Percentiles rank a stretch among this genome's conserved stretches.
phyloP scores from a whole-genome alignment of 176 grass and related monocot genomes.

The Ampelocalamus luodianensis region DNA sequence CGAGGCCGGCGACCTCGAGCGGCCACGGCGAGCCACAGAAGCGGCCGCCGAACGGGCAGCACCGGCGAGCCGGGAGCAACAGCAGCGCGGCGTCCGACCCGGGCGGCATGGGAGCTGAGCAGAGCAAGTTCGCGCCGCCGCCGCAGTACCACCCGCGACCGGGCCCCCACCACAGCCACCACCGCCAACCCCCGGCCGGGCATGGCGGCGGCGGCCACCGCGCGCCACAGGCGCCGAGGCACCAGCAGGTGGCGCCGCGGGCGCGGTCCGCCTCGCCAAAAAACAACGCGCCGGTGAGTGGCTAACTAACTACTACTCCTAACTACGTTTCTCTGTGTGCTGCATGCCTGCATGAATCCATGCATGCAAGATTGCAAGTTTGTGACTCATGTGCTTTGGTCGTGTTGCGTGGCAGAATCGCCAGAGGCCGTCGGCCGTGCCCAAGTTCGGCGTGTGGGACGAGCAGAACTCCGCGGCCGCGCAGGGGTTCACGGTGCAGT shows the following conservation, averaged over 20 bases:
- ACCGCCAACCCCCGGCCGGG: background rate
- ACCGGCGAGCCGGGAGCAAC: constrained; percentile 36
- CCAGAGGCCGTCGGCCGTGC: constrained; percentile 56
- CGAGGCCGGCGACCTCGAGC: constrained; percentile 29
- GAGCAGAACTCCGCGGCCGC: constrained; percentile 52
- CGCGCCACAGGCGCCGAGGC: background rate
- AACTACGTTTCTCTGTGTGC: background rate
- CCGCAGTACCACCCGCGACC: constrained; percentile 40
- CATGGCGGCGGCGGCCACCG: background rate
- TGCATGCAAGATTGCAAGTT: background rate
- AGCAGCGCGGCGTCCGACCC: constrained; percentile 38
- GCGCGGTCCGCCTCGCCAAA: constrained; percentile 48
- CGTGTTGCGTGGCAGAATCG: constrained; percentile 17
- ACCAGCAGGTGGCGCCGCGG: constrained; percentile 23
- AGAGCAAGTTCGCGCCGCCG: constrained; percentile 66
- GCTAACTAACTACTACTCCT: background rate
- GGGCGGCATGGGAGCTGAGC: background rate
- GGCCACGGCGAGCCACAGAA: constrained; percentile 1
- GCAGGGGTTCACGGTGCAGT: constrained; percentile 71
- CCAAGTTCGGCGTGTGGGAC: constrained; percentile 77
- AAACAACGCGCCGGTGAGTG: constrained; percentile 32
- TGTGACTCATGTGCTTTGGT: background rate
- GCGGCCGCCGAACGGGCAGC: background rate
- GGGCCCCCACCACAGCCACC: background rate
- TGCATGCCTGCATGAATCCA: background rate